Evolutionary conservation across 805 yeast genomes (phyloP).

Genomic region (Spathaspora boniae): DNA sequence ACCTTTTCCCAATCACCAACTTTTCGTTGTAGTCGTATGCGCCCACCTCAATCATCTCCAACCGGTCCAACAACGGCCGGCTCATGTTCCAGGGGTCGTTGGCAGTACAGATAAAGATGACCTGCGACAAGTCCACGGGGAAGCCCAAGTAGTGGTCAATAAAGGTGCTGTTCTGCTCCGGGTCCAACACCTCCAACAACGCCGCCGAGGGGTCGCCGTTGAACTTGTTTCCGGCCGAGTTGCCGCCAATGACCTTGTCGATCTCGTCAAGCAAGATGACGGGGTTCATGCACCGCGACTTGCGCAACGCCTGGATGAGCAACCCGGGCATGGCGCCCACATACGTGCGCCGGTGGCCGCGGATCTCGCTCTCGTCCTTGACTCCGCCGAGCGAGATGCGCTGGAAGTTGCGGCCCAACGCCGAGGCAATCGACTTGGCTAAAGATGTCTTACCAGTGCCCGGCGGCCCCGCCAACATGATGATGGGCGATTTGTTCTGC

Average conservation of each 20-base stretch:
- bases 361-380: slow-evolving; percentile 81
- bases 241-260: slow-evolving; percentile 68
- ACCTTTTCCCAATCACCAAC: slow-evolving; percentile 62
- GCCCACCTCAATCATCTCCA: slow-evolving; percentile 74
- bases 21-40: slow-evolving; percentile 83
- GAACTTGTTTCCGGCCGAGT: slow-evolving; percentile 38
- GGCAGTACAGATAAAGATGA: slow-evolving; percentile 82
- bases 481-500: slow-evolving; percentile 61
- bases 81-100: slow-evolving; percentile 70
- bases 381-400: slow-evolving; percentile 84
- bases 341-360: slow-evolving; percentile 89
- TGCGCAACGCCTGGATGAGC: slow-evolving; percentile 70
- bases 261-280: slow-evolving; percentile 81
- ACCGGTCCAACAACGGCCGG: slow-evolving; percentile 75
- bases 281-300: slow-evolving; percentile 76
- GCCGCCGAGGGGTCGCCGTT: slow-evolving; percentile 93
- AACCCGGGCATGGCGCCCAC: slow-evolving; percentile 93
- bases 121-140: slow-evolving; percentile 80
- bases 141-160: slow-evolving; percentile 83
- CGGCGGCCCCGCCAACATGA: slow-evolving; percentile 86
- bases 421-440: slow-evolving; percentile 75
- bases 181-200: slow-evolving; percentile 80
- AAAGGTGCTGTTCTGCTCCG: slow-evolving; percentile 78
- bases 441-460: slow-evolving; percentile 91
- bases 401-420: slow-evolving; percentile 72